Percentiles rank a stretch among this genome's conserved stretches.
phyloP scores from a whole-genome alignment of 1,139 yeast species.

The Diutina neorugosa region DNA sequence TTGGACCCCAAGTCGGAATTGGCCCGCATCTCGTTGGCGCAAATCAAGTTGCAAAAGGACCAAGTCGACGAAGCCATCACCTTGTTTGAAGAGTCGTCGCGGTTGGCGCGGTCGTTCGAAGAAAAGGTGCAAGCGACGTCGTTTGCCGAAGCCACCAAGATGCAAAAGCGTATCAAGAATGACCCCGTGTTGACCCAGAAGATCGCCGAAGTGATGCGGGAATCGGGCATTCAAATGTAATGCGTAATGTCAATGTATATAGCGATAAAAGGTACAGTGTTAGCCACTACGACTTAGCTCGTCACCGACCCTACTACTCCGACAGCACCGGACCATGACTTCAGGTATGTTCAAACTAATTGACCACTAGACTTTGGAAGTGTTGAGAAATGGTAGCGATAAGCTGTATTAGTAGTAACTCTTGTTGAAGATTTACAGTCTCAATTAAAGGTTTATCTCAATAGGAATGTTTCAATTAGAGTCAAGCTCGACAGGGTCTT shows the following conservation, averaged over 20 bases:
- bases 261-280: neutral
- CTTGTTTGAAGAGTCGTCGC: conserved; percentile 73
- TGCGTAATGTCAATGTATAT: neutral
- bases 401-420: too few species aligned
- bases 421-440: too few species aligned
- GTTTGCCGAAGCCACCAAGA: conserved; percentile 82
- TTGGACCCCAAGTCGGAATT: conserved; percentile 82
- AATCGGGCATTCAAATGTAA: conserved; percentile 7
- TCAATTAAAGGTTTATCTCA: too few species aligned
- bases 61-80: conserved; percentile 71
- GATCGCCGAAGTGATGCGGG: conserved; percentile 16
- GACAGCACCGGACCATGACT: too few species aligned
- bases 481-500: too few species aligned
- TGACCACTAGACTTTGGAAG: too few species aligned
- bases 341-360: too few species aligned
- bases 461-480: too few species aligned
- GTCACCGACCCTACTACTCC: too few species aligned
- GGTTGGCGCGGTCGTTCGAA: conserved; percentile 68
- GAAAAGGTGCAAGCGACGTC: conserved; percentile 90
- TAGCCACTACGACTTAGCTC: too few species aligned
- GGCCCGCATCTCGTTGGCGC: conserved; percentile 85
- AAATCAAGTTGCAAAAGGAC: conserved; percentile 75
- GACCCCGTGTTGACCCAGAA: conserved; percentile 47
- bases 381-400: too few species aligned
- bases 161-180: conserved; percentile 59